phyloP scores from a whole-genome alignment of 768 basidiomycete genomes.

The Obba rivulosa region DNA sequence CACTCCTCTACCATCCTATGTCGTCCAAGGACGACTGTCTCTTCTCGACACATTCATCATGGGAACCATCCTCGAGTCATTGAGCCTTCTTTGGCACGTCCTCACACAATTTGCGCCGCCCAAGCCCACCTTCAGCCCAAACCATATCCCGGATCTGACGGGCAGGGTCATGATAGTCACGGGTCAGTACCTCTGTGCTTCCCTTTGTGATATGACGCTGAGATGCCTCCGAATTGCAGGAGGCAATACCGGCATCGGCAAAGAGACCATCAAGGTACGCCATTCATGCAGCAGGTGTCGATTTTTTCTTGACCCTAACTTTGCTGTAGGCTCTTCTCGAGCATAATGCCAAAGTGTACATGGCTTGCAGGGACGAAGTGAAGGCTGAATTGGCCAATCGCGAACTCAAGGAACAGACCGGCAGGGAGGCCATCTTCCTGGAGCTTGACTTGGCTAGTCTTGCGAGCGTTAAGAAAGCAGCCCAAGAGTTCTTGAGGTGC shows the following conservation, averaged over 20 bases:
- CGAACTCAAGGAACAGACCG: slow-evolving; percentile 42
- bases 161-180: slow-evolving; percentile 31
- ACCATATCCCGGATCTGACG: slow-evolving; percentile 39
- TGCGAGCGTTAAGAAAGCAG: slow-evolving; percentile 31
- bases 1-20: too few species aligned
- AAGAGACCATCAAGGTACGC: slow-evolving; percentile 50
- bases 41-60: too few species aligned
- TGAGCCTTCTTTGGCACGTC: neutral
- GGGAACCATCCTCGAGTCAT: too few species aligned
- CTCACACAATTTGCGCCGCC: slow-evolving; percentile 5
- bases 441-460: slow-evolving; percentile 40
- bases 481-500: slow-evolving; percentile 30
- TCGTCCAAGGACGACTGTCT: too few species aligned
- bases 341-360: slow-evolving; percentile 63
- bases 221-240: slow-evolving; percentile 17
- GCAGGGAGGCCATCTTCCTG: slow-evolving; percentile 38
- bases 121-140: slow-evolving; percentile 7
- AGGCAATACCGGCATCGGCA: slow-evolving; percentile 45
- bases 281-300: neutral
- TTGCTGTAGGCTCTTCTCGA: slow-evolving; percentile 40
- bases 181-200: slow-evolving; percentile 15
- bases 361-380: slow-evolving; percentile 42
- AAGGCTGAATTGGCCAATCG: slow-evolving; percentile 47
- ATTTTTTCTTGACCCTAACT: neutral
- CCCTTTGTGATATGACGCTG: neutral